These are phyloP conservation scores for Pseudogymnoascus sp. DNA, from an alignment of 2,329 filamentous ascomycete species.

Conservation along the genomic window DNA sequence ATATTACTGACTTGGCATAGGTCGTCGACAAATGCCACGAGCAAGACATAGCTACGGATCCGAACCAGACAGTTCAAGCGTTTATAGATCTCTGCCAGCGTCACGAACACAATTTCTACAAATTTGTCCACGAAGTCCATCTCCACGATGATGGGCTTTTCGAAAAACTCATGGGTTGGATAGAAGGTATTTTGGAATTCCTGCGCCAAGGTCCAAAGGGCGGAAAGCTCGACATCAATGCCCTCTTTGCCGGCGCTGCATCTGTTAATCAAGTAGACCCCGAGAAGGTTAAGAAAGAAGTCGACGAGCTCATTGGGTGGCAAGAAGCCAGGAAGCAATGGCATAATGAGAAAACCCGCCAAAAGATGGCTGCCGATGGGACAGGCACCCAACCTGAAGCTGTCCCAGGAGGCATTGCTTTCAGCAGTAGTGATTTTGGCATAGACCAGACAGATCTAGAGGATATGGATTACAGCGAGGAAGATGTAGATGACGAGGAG, in stretches of 20 bases:
- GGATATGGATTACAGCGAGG: conserved; percentile 76
- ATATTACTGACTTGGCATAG: conserved; percentile 30
- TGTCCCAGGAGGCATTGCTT: conserved; percentile 49
- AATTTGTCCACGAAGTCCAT: conserved; percentile 97
- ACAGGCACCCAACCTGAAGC: conserved; percentile 33
- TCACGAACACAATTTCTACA: conserved; percentile 96
- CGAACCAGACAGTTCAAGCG: conserved; percentile 94
- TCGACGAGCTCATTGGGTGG: conserved; percentile 83
- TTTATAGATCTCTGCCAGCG: conserved; percentile 96
- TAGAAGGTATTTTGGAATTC: conserved; percentile 92
- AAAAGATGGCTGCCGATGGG: conserved; percentile 95
- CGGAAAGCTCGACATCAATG: conserved; percentile 89
- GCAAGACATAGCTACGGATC: conserved; percentile 84
- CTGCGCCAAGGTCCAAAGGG: conserved; percentile 78
- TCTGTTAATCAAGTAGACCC: conserved; percentile 63
- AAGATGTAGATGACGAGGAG: conserved; percentile 59
- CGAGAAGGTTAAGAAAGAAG: conserved; percentile 67
- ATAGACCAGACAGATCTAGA: conserved; percentile 79
- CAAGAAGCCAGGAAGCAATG: conserved; percentile 94
- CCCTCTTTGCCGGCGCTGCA: conserved; percentile 75
- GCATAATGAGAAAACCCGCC: conserved; percentile 94
- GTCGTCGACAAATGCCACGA: conserved; percentile 60
- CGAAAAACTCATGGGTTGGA: conserved; percentile 92
- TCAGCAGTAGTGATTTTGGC: conserved; percentile 82
- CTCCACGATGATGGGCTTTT: conserved; percentile 95